Base-by-base conservation (phyloP, 768 basidiomycete species). In the Mycena leptocephala region DNA sequence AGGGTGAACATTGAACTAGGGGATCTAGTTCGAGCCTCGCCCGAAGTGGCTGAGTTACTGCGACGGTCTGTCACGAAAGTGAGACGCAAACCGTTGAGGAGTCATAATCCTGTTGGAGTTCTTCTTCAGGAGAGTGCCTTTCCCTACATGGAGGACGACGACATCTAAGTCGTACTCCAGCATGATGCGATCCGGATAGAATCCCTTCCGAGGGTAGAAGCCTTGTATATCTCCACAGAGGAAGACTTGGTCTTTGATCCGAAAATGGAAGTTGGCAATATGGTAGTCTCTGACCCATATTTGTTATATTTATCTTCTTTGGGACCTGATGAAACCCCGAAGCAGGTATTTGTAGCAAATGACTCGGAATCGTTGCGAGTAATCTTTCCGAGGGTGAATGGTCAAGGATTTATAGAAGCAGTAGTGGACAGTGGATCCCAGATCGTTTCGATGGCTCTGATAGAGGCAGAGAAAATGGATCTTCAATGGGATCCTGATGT, bases 301-400 rank as follows among this genome's bases (percentile, higher is more conserved):
- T 4, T 46, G 3, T 51, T 26, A 46, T 80, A 20, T 76, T 30
- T 70, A 43, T 78, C 48, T 46, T 75, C 62, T 58, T 79, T 65
- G 70, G 69, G 9, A 24, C 22, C 33, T 1, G 32, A 35, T 59
- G 56, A 59, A 59, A 18, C 7, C 3, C 30, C 56, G 8, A 59
- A 33, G 22, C 56, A 33, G 30, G 32, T 59, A 6, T 59, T 33
- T 33, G 32, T 59, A 3, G 33, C 32, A 1, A 33, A 2, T 1
- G 56, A 59, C 16, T 59, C 56, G 3, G 32, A 22, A 9, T 33
- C 30, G 10, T 22, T 59, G 9, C 7, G 32, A 14, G 56, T 32
- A 20, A 18, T 59, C 0, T 59, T 30, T 13, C 56, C 56, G 0
- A 59, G 20, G 22, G 56, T 59, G 20, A 59, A 59, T 33, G 56